phyloP scores from a whole-genome alignment of 495 filamentous ascomycete species.

The Neurospora africana region DNA sequence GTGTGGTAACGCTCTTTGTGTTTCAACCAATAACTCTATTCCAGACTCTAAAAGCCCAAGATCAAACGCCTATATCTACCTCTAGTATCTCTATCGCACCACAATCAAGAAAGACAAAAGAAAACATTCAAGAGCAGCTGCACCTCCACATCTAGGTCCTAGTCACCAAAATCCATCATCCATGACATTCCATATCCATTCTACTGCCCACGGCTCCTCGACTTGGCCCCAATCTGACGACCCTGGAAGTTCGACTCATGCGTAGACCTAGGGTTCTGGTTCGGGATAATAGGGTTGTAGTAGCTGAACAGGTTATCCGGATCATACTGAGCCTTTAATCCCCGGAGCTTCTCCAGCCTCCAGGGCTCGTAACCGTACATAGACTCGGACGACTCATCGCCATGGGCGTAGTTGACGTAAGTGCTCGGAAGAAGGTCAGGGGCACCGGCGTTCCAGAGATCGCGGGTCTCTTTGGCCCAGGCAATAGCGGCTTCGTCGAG shows the following conservation, averaged over 20 bases:
- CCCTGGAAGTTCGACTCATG: neutral
- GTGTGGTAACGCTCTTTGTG: neutral
- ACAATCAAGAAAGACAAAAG: neutral
- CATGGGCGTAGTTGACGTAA: conserved; percentile 28
- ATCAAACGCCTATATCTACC: neutral
- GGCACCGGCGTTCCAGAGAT: neutral
- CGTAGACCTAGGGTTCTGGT: neutral
- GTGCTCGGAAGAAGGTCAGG: conserved; percentile 14
- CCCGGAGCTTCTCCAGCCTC: conserved; percentile 31
- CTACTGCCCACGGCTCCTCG: neutral
- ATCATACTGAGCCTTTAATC: conserved; percentile 47
- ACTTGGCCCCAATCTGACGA: neutral
- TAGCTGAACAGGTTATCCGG: conserved; percentile 40
- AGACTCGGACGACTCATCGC: conserved; percentile 24
- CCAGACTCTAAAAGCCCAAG: no score
- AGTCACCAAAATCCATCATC: neutral
- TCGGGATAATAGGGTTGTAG: conserved; percentile 31
- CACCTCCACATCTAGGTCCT: neutral
- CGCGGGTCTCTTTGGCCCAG: neutral
- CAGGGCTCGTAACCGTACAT: conserved; percentile 34
- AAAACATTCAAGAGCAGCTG: neutral
- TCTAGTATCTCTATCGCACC: neutral
- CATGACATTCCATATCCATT: neutral
- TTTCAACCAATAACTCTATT: neutral
- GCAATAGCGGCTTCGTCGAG: neutral